Percentiles rank a stretch among this genome's conserved stretches.
These are phyloP conservation scores for Trebouxia sp. DNA, from an alignment of 139 green algal species.

Conservation along the genomic window DNA sequence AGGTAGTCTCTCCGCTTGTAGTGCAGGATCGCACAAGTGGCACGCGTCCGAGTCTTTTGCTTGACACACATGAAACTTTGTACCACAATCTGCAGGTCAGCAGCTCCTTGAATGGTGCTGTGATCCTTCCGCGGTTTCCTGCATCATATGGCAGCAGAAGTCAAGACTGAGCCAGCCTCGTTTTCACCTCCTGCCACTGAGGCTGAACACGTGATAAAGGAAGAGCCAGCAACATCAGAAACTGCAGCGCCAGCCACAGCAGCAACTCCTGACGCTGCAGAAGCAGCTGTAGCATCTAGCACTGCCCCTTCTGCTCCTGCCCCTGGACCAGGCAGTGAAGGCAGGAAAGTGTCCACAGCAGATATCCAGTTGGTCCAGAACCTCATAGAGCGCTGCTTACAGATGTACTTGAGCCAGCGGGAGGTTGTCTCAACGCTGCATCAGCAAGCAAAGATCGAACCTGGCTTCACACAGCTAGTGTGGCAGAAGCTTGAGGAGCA, in stretches of 20 bases:
- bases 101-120: background rate
- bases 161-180: constrained; percentile 18
- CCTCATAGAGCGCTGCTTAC: constrained; percentile 91
- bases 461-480: constrained; percentile 87
- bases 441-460: constrained; percentile 76
- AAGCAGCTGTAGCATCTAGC: background rate
- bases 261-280: background rate
- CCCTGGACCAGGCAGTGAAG: background rate
- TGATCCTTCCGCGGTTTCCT: background rate
- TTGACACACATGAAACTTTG: background rate
- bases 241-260: background rate
- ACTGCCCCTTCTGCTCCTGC: background rate
- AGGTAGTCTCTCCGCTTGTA: background rate
- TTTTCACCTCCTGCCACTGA: background rate
- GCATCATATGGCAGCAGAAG: constrained; percentile 15
- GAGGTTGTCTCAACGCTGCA: constrained; percentile 82
- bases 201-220: background rate
- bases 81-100: background rate
- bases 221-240: constrained; percentile 6
- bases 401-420: constrained; percentile 87
- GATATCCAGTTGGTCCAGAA: constrained; percentile 93
- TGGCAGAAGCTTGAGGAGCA: constrained; percentile 96
- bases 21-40: background rate
- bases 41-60: background rate
- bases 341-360: constrained; percentile 63